phyloP scores from a whole-genome alignment of 2,329 filamentous ascomycete genomes.

The Meredithiella fracta region DNA sequence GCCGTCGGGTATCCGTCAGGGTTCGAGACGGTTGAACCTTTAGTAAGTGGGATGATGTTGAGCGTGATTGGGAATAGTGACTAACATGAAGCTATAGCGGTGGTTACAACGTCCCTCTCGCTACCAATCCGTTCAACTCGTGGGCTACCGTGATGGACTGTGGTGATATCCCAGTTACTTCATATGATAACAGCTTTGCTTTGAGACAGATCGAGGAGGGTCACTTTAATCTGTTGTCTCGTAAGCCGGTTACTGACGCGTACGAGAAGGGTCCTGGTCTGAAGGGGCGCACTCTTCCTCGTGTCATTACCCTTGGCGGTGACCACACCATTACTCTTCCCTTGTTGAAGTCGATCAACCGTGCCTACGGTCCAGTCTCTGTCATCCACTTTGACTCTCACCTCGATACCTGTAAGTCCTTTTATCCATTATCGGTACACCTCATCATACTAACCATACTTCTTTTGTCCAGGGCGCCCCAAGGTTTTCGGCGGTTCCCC shows the following conservation, averaged over 20 bases:
- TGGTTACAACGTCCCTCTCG: constrained; percentile 70
- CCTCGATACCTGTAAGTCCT: constrained; percentile 46
- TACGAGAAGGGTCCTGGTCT: constrained; percentile 50
- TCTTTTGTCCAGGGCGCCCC: constrained; percentile 44
- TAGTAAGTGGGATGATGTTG: constrained; percentile 42
- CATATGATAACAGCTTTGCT: constrained; percentile 72
- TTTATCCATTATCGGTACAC: not conserved
- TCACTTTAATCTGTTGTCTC: constrained; percentile 58
- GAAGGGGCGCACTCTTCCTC: constrained; percentile 58
- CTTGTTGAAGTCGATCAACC: constrained; percentile 41
- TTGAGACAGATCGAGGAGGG: constrained; percentile 75
- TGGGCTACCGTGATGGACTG: constrained; percentile 72
- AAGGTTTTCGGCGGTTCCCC: constrained; percentile 78
- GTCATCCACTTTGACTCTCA: constrained; percentile 49
- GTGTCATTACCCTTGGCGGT: constrained; percentile 60
- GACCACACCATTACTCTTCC: constrained; percentile 48
- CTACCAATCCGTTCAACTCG: constrained; percentile 64
- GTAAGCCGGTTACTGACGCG: constrained; percentile 52
- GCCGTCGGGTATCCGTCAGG: constrained; percentile 70
- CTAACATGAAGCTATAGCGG: constrained; percentile 34
- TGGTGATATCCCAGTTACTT: constrained; percentile 71
- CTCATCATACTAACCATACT: not conserved
- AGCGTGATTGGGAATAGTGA: not conserved
- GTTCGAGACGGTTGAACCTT: constrained; percentile 68
- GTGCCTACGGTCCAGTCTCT: constrained; percentile 42